Evolutionary conservation across 2,329 filamentous ascomycete species (phyloP), one percentile per base, ranked within the genome.

Genomic region (Herpotrichia juniperi): DNA sequence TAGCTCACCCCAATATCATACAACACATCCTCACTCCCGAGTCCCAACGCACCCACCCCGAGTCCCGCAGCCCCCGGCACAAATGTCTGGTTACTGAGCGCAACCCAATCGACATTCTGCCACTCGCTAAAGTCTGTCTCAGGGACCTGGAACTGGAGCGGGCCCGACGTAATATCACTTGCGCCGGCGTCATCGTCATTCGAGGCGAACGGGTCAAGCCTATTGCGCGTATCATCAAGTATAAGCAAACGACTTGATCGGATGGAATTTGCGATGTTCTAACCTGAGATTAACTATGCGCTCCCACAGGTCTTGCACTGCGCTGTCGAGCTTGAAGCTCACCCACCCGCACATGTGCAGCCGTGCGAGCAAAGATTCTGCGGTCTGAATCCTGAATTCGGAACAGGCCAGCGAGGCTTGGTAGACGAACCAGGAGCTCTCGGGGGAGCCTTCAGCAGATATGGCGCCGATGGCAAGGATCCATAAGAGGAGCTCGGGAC

Each of bases 301-400:
- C 26, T 61, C 58, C 69, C 69, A 74, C 19, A 74, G 51, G 34
- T 58, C 44, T 35, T 54, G 49, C 26, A 68, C 69, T 48, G 67
- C 68, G 45, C 63, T 53, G 40, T 71, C 66, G 16, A 74, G 64
- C 55, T 73, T 72, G 58, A 67, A 73, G 53, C 63, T 66, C 48
- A 74, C 71, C 71, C 71, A 74, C 44, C 70, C 69, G 47, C 68
- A 74, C 21, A 66, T 42, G 32, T 67, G 65, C n/a, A 74, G 54
- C 32, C 66, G 61, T 42, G 49, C 57, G 22, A 74, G 64, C 1
- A 73, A 53, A 10, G 51, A 46, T 24, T 65, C 53, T 12, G 62
- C 62, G 10, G 63, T 62, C 6, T 48, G 37, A 4, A 74, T 65
- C 9, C 64, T 60, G 48, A 71, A 73, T 51, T 70, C 64, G 1